phyloP scores from a whole-genome alignment of 352 stramenopile genomes.

The Phytophthora fragariaefolia region DNA sequence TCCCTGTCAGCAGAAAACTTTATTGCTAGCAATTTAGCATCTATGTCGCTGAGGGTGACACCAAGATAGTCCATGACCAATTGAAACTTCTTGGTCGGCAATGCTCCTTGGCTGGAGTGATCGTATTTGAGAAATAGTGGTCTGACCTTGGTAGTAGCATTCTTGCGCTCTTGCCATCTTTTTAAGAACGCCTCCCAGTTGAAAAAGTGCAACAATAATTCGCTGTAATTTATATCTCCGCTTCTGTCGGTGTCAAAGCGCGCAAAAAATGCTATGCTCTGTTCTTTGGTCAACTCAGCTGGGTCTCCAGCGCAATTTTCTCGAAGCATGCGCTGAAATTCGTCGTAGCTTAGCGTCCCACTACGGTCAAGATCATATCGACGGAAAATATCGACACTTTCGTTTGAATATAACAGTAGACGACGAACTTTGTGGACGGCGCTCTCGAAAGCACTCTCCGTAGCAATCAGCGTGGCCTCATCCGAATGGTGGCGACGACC shows the following conservation, averaged over 20 bases:
- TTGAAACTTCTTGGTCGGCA: slow-evolving; percentile 54
- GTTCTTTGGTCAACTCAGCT: slow-evolving; percentile 42
- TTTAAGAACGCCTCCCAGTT: slow-evolving; percentile 67
- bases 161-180: slow-evolving; percentile 54
- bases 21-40: slow-evolving; percentile 55
- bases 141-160: slow-evolving; percentile 27
- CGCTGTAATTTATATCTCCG: slow-evolving; percentile 60
- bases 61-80: slow-evolving; percentile 59
- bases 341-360: slow-evolving; percentile 49
- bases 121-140: slow-evolving; percentile 63
- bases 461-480: slow-evolving; percentile 35
- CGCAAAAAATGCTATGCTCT: slow-evolving; percentile 49
- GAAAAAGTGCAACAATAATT: slow-evolving; percentile 75
- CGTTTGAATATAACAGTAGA: slow-evolving; percentile 27
- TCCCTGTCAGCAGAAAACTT: slow-evolving; percentile 63
- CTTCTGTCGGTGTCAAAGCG: slow-evolving; percentile 60
- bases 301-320: slow-evolving; percentile 31
- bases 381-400: slow-evolving; percentile 49
- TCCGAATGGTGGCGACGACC: slow-evolving; percentile 48
- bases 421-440: slow-evolving; percentile 68
- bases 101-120: slow-evolving; percentile 35
- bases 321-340: slow-evolving; percentile 51
- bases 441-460: slow-evolving; percentile 44
- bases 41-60: slow-evolving; percentile 50
- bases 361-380: slow-evolving; percentile 57